Evolutionary conservation across 495 filamentous ascomycete species (phyloP).

Genomic region (Pseudevernia furfuracea): DNA sequence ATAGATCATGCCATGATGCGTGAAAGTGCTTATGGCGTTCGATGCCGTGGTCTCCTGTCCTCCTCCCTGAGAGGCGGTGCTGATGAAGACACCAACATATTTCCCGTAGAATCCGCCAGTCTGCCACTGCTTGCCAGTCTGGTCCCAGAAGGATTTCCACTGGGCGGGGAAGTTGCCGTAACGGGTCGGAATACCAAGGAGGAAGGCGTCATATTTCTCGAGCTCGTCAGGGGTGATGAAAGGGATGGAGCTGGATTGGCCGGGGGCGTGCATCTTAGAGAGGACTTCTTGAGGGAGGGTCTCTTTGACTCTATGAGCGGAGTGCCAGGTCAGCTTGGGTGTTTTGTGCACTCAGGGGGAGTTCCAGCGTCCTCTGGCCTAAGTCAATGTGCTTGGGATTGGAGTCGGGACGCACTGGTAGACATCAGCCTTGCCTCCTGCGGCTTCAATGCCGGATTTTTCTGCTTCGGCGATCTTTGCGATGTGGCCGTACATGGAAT

Average conservation of each 20-base stretch:
- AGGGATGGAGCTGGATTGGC: slow-evolving; percentile 61
- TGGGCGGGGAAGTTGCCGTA: slow-evolving; percentile 98
- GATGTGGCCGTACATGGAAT: slow-evolving; percentile 96
- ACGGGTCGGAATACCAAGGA: slow-evolving; percentile 94
- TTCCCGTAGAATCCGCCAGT: slow-evolving; percentile 77
- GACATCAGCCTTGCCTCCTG: slow-evolving; percentile 47
- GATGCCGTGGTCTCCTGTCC: slow-evolving; percentile 88
- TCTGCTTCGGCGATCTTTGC: slow-evolving; percentile 77
- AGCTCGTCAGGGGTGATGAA: slow-evolving; percentile 59
- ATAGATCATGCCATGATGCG: slow-evolving; percentile 93
- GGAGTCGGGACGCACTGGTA: slow-evolving; percentile 17
- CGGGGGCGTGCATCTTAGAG: slow-evolving; percentile 77
- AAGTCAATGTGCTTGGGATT: not conserved
- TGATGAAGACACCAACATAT: slow-evolving; percentile 86
- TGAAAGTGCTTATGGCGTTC: slow-evolving; percentile 74
- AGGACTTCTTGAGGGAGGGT: slow-evolving; percentile 81
- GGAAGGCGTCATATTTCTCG: slow-evolving; percentile 78
- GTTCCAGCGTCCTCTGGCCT: not conserved
- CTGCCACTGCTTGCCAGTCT: slow-evolving; percentile 65
- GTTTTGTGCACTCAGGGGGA: not conserved
- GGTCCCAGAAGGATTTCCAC: slow-evolving; percentile 89
- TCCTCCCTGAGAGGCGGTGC: slow-evolving; percentile 72
- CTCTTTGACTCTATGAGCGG: slow-evolving; percentile 58
- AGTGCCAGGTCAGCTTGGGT: slow-evolving; percentile 12
- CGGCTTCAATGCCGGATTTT: slow-evolving; percentile 80